Conservation (phyloP, 352 stramenopile species). For the Elongisporangium prolatum region DNA sequence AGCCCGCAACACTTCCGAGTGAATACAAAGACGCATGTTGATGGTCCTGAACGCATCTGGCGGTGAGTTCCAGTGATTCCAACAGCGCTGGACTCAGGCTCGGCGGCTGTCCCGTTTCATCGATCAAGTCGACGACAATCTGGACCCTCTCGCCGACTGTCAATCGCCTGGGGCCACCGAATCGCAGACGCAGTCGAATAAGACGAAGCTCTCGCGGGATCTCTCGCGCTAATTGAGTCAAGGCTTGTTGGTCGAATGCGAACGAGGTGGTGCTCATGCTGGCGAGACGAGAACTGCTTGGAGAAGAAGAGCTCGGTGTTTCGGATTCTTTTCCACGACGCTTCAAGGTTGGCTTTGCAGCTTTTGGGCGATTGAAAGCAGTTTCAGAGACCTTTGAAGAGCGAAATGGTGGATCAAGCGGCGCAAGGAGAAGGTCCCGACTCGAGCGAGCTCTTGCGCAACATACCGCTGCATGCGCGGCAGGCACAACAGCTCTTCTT, state of each 20-base stretch:
- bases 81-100: neutral
- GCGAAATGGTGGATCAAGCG: neutral
- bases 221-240: constrained; percentile 9
- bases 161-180: constrained; percentile 24
- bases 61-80: constrained; percentile 6
- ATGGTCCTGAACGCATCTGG: neutral
- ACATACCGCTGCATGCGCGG: constrained; percentile 24
- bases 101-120: constrained; percentile 48
- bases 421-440: neutral
- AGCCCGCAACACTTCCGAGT: neutral
- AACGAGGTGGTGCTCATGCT: constrained; percentile 4
- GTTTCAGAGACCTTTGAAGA: neutral
- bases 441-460: neutral
- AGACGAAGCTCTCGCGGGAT: constrained; percentile 18
- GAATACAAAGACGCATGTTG: neutral
- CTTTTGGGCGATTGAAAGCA: neutral
- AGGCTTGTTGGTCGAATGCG: constrained; percentile 8
- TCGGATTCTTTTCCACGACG: neutral
- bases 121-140: constrained; percentile 38
- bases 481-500: constrained; percentile 31
- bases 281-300: neutral
- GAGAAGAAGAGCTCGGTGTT: neutral
- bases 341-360: neutral
- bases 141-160: constrained; percentile 21
- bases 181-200: constrained; percentile 43